Evolutionary conservation across 2,329 filamentous ascomycete genomes (phyloP).

Genomic region (Pyricularia grisea): DNA sequence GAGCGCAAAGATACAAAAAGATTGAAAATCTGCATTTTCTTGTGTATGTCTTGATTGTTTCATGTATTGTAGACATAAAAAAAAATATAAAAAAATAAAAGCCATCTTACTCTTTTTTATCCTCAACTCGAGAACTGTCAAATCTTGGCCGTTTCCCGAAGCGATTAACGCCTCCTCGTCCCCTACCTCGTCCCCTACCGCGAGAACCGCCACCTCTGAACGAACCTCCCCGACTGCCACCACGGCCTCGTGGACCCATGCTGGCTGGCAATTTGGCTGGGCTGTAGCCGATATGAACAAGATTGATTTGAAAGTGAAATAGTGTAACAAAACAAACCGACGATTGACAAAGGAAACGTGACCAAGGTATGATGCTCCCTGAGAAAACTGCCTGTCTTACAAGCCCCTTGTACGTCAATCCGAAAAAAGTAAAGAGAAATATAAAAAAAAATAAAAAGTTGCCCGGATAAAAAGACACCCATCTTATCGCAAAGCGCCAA

Average conservation of each 20-base stretch:
- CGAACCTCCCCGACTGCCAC: conserved; percentile 17
- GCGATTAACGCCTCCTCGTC: conserved; percentile 15
- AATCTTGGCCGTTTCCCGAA: conserved; percentile 28
- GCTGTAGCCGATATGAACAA: neutral
- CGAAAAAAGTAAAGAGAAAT: conserved; percentile 18
- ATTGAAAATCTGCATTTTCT: neutral
- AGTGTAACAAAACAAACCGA: neutral
- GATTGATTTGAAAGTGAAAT: neutral
- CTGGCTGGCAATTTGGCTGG: neutral
- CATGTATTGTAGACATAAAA: neutral
- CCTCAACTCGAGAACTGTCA: conserved; percentile 33
- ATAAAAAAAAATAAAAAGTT: neutral
- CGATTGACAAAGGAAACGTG: too few species aligned
- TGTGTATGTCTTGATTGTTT: neutral
- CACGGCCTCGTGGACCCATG: conserved; percentile 9
- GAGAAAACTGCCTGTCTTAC: neutral
- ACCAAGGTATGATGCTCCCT: neutral
- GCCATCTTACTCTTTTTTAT: conserved; percentile 31
- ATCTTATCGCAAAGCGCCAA: conserved; percentile 8
- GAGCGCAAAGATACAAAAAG: neutral
- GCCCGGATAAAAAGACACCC: neutral
- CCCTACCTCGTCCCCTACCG: conserved; percentile 16
- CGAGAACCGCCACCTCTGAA: conserved; percentile 20
- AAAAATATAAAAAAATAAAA: neutral
- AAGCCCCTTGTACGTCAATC: neutral